Conservation (phyloP, 306 rosid species). For the Alnus glutinosa region DNA sequence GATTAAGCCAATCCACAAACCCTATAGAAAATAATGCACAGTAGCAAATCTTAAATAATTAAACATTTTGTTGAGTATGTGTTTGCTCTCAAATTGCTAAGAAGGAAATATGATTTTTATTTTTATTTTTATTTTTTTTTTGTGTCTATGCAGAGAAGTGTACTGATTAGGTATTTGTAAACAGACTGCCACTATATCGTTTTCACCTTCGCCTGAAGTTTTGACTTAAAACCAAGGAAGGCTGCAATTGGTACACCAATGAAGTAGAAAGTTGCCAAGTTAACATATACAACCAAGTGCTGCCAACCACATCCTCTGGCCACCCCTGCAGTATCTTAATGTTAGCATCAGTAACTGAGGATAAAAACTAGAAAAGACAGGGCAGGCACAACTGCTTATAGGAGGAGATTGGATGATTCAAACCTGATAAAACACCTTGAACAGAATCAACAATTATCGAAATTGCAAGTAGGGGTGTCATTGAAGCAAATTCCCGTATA, state of each 20-base stretch:
- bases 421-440: constrained; percentile 90
- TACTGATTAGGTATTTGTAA: constrained; percentile 1
- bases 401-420: constrained; percentile 3
- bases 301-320: constrained; percentile 90
- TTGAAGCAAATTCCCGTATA: constrained; percentile 59
- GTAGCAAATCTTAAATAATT: too few species aligned
- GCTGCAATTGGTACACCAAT: constrained; percentile 67
- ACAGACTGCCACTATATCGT: neutral
- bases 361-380: neutral
- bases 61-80: neutral
- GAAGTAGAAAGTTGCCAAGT: constrained; percentile 63
- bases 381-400: neutral
- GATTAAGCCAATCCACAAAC: constrained; percentile 81
- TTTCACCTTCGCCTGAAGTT: constrained; percentile 58
- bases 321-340: constrained; percentile 54
- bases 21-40: constrained; percentile 37
- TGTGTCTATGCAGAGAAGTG: neutral
- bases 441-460: constrained; percentile 65
- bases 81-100: too few species aligned
- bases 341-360: neutral
- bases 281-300: constrained; percentile 59
- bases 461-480: constrained; percentile 66
- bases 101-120: too few species aligned
- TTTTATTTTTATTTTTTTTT: too few species aligned
- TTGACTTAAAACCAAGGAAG: constrained; percentile 59